Base-by-base conservation (phyloP, 2,329 filamentous ascomycete genomes). In the Aspergillus floridensis region DNA sequence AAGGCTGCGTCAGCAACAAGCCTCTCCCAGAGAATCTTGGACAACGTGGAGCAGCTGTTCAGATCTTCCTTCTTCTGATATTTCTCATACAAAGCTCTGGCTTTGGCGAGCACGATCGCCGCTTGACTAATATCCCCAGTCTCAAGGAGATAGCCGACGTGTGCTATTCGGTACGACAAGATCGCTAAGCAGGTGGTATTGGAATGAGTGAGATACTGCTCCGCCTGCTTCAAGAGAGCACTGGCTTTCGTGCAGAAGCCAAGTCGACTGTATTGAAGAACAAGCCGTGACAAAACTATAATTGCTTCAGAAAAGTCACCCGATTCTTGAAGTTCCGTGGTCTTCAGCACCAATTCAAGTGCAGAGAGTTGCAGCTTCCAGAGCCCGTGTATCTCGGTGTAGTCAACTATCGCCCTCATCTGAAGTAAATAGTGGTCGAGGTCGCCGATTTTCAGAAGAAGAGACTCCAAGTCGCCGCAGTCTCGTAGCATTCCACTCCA, bases 91-190 rank as follows among this genome's bases (percentile, higher is more conserved):
- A 76, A 41, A 46, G 57, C 14, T 49, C 66, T 71, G 10, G 70
- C 72, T 12, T 62, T 61, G 22, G 63, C 68, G 60, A 72, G 70
- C 65, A 63, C 76, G 70, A 62, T 72, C 60, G 63, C 76, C 65
- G 80, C 88, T 74, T 89, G 86, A 10, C 87, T 82, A 16, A 84
- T 76, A 53, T 87, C 86, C 10, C 88, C 89, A 12, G 88, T 83
- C 1, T 84, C 84, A 19, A 93, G 78, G 29, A 88, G 80, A 71
- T 92, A 92, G 71, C 96, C 91, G 0, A 90, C 87, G 61, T 88
- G 86, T 0, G 87, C 85, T 6, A 96, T 76, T 64, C 92, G 84
- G 72, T 89, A 89, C 35, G 80, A 79, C 14, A 88, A 65, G 29
- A 72, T 75, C 14, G 81, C 77, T 53, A 82, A 74, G 10, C 76